Evolutionary conservation across 768 basidiomycete genomes (phyloP).

Genomic region (Nevesoporus exiguus): DNA sequence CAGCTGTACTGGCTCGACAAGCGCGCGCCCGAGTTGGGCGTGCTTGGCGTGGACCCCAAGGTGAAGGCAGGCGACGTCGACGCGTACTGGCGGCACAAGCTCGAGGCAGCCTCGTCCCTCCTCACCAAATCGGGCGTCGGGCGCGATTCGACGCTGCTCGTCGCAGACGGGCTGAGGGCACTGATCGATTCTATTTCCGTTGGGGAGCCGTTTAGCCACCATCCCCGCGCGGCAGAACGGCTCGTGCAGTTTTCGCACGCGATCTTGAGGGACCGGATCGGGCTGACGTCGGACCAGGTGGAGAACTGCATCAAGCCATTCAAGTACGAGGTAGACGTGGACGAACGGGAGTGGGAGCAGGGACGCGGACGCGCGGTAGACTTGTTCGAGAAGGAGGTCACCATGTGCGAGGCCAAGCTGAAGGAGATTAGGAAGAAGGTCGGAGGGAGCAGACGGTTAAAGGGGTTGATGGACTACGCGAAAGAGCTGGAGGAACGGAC

Average conservation of each 20-base stretch:
- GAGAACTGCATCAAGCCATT: slow-evolving; percentile 99
- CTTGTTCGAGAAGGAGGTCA: slow-evolving; percentile 80
- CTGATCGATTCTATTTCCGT: slow-evolving; percentile 87
- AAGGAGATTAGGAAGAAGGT: slow-evolving; percentile 85
- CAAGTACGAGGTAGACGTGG: slow-evolving; percentile 98
- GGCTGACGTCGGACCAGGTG: slow-evolving; percentile 95
- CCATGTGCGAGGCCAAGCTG: slow-evolving; percentile 82
- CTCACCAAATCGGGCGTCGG: slow-evolving; percentile 96
- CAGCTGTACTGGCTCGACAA: slow-evolving; percentile 97
- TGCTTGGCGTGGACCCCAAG: slow-evolving; percentile 65
- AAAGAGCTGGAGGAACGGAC: slow-evolving; percentile 76
- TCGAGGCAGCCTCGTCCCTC: slow-evolving; percentile 89
- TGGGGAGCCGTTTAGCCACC: slow-evolving; percentile 89
- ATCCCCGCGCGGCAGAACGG: slow-evolving; percentile 85
- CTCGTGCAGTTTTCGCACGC: slow-evolving; percentile 90
- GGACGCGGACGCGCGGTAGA: slow-evolving; percentile 74
- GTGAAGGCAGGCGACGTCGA: slow-evolving; percentile 75
- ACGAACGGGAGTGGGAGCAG: slow-evolving; percentile 86
- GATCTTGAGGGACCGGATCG: slow-evolving; percentile 90
- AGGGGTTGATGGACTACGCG: slow-evolving; percentile 75
- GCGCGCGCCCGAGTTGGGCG: slow-evolving; percentile 70
- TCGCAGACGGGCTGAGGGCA: slow-evolving; percentile 87
- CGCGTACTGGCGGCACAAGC: slow-evolving; percentile 93
- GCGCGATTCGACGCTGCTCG: slow-evolving; percentile 87
- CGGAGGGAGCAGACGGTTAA: slow-evolving; percentile 80